phyloP scores from a whole-genome alignment of 2,329 filamentous ascomycete species.

The Penicillium nordicum region DNA sequence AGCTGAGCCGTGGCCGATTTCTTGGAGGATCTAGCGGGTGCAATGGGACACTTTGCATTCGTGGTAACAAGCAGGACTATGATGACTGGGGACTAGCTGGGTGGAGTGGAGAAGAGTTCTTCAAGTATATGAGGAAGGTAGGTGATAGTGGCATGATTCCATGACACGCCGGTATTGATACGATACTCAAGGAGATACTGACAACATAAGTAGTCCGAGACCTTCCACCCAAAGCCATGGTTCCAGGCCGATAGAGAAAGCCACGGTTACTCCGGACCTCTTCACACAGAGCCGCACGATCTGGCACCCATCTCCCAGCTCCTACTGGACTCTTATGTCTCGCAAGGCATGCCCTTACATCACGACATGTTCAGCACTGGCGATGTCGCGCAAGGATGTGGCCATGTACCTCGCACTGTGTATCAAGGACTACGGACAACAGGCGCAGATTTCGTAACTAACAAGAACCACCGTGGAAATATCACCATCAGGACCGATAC shows the following conservation, averaged over 20 bases:
- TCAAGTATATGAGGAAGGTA: conserved; percentile 55
- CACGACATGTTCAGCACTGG: conserved; percentile 59
- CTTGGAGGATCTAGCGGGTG: conserved; percentile 44
- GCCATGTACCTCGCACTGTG: conserved; percentile 54
- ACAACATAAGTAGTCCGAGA: conserved; percentile 46
- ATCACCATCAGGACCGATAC: conserved; percentile 50
- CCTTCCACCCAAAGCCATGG: conserved; percentile 58
- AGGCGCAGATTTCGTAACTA: conserved; percentile 53
- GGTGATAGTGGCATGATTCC: neutral
- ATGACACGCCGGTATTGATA: neutral
- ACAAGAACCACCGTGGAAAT: conserved; percentile 44
- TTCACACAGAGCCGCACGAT: conserved; percentile 58
- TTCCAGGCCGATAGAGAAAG: conserved; percentile 48
- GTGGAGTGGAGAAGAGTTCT: conserved; percentile 58
- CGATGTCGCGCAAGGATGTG: conserved; percentile 53
- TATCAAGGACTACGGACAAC: conserved; percentile 53
- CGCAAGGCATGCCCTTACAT: conserved; percentile 53
- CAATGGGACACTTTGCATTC: conserved; percentile 46
- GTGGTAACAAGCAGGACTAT: conserved; percentile 45
- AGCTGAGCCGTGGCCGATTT: conserved; percentile 44
- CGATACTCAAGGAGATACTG: neutral
- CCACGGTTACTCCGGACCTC: conserved; percentile 52
- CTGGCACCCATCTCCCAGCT: conserved; percentile 57
- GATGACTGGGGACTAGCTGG: conserved; percentile 56
- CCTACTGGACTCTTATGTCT: conserved; percentile 54